Conservation (phyloP, 2,329 filamentous ascomycete species). For the Hawksworthiomyces lignivorus region DNA sequence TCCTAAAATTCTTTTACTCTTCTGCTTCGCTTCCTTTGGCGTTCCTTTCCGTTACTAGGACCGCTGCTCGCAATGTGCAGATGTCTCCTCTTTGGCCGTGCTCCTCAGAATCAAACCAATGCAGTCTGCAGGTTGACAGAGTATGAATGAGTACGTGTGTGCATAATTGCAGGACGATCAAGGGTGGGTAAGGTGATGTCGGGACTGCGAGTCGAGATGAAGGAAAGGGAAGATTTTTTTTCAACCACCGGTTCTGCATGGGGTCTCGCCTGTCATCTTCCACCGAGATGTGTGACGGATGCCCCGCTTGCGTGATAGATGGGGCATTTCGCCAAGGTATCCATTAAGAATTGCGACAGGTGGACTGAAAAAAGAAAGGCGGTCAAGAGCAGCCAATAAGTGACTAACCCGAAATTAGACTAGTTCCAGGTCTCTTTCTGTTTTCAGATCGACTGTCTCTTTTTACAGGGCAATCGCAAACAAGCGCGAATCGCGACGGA, state of each 20-base stretch:
- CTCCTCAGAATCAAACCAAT: not conserved
- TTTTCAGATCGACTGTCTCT: conserved; percentile 5
- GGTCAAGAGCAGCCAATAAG: conserved; percentile 6
- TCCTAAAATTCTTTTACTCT: not conserved
- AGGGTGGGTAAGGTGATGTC: not conserved
- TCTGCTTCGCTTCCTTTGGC: not conserved
- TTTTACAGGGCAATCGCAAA: not conserved
- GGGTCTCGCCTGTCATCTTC: conserved; percentile 2
- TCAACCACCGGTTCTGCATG: not conserved
- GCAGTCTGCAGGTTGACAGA: not conserved
- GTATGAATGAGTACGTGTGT: no score
- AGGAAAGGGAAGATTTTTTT: not conserved
- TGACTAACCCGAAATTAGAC: conserved; percentile 1
- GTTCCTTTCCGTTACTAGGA: not conserved
- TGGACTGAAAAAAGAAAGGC: conserved; percentile 7
- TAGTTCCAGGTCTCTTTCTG: conserved; percentile 8
- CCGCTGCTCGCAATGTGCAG: not conserved
- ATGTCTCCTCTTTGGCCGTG: not conserved
- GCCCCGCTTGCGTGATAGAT: conserved; percentile 9
- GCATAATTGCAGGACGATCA: no score
- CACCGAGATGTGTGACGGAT: no score
- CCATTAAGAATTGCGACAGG: no score
- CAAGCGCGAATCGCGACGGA: conserved; percentile 6
- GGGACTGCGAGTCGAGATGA: not conserved
- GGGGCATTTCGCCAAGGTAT: no score